These are phyloP conservation scores for Boletus sensibilis DNA, from an alignment of 768 basidiomycete species.

Conservation along the genomic window DNA sequence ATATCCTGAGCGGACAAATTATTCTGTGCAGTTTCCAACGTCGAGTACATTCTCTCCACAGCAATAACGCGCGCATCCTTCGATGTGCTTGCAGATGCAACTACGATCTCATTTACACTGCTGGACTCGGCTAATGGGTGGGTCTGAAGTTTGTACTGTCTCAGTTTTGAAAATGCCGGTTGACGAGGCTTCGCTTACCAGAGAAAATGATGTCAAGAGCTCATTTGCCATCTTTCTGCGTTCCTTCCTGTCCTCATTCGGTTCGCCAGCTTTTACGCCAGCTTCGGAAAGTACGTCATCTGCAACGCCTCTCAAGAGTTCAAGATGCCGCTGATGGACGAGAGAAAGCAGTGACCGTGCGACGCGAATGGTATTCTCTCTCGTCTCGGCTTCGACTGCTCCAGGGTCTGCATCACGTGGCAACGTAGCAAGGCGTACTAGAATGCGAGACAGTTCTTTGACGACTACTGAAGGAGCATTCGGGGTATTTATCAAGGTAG, in stretches of 20 bases:
- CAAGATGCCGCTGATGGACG: conserved; percentile 66
- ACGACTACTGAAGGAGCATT: conserved; percentile 22
- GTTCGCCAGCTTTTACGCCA: not conserved
- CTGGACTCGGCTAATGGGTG: conserved; percentile 24
- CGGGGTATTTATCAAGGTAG: conserved; percentile 30
- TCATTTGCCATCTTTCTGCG: conserved; percentile 48
- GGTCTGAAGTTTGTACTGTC: conserved; percentile 13
- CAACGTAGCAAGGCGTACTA: conserved; percentile 21
- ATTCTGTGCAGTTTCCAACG: conserved; percentile 23
- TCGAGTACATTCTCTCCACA: conserved; percentile 54
- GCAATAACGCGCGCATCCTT: conserved; percentile 56
- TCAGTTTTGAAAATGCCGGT: not conserved
- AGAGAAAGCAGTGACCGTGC: conserved; percentile 46
- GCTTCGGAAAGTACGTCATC: conserved; percentile 36
- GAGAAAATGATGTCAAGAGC: conserved; percentile 56
- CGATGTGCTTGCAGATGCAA: conserved; percentile 65
- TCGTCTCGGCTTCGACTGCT: not conserved
- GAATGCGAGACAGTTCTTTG: conserved; percentile 21
- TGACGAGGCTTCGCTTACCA: conserved; percentile 37
- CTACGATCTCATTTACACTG: conserved; percentile 42
- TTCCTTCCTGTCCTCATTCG: conserved; percentile 30
- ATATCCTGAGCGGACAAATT: conserved; percentile 38
- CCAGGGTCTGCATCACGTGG: not conserved
- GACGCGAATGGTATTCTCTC: conserved; percentile 2
- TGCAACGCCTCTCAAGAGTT: conserved; percentile 43